Percentiles rank a stretch among this genome's conserved stretches.
These are phyloP conservation scores for Raphanus sativus DNA, from an alignment of 345 rosid species.

Conservation along the genomic window DNA sequence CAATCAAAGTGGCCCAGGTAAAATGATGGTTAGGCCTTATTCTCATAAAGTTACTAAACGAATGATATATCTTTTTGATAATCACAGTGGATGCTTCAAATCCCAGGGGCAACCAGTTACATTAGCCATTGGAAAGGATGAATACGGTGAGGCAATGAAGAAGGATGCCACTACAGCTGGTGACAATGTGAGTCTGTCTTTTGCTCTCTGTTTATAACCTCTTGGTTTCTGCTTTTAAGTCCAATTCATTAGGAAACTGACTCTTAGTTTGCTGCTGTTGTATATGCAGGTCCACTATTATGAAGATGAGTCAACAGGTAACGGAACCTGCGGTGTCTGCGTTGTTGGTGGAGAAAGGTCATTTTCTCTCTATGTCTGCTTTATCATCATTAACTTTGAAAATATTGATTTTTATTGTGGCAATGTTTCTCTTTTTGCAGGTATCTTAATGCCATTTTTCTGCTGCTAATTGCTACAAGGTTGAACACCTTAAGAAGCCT, in stretches of 20 bases:
- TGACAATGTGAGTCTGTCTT: slow-evolving; percentile 56
- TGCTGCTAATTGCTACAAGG: no score
- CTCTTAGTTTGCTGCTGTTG: not conserved
- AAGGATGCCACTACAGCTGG: slow-evolving; percentile 70
- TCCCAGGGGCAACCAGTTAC: slow-evolving; percentile 82
- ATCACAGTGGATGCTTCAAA: slow-evolving; percentile 95
- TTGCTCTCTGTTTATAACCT: not conserved
- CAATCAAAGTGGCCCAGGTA: slow-evolving; percentile 95
- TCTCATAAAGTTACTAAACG: not conserved
- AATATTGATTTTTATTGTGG: slow-evolving; percentile 6
- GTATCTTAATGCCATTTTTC: no score
- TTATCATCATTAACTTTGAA: not conserved
- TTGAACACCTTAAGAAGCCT: no score
- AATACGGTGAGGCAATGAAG: slow-evolving; percentile 96
- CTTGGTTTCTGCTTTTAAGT: not conserved
- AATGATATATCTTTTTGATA: not conserved
- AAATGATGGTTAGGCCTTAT: not conserved
- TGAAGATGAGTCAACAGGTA: slow-evolving; percentile 76
- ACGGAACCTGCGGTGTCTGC: slow-evolving; percentile 96
- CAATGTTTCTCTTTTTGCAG: slow-evolving; percentile 5
- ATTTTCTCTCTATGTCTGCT: slow-evolving; percentile 27
- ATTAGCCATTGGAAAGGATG: slow-evolving; percentile 95
- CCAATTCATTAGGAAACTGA: not conserved
- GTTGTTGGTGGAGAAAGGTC: slow-evolving; percentile 97
- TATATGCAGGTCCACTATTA: slow-evolving; percentile 69